A percentile compares a stretch with the other conserved stretches of the same genome.
Evolutionary conservation across 192 early-diverging fungal species (phyloP).

Genomic region (Haplosporangium gracile): DNA sequence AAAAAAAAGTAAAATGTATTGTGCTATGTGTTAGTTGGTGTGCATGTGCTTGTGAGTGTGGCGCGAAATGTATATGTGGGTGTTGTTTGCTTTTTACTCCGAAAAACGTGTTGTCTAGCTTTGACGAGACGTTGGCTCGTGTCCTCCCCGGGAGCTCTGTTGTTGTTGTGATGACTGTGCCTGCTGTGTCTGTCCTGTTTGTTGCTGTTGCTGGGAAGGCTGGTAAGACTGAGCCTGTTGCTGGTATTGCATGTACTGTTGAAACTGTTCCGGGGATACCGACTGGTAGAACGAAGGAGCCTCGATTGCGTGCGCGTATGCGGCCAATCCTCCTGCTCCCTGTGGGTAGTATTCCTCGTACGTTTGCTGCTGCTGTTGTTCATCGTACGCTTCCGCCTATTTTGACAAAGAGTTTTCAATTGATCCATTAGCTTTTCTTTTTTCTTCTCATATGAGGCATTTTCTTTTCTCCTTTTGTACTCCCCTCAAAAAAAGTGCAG

Average conservation of each 20-base stretch:
- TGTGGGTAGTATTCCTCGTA: constrained; percentile 43
- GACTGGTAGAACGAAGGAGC: constrained; percentile 30
- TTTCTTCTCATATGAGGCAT: neutral
- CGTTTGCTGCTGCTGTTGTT: constrained; percentile 16
- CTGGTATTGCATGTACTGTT: constrained; percentile 48
- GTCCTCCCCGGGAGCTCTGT: constrained; percentile 6
- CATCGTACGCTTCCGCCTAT: constrained; percentile 36
- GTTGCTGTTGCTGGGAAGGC: constrained; percentile 22
- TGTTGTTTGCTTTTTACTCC: neutral
- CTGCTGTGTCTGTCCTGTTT: constrained; percentile 28
- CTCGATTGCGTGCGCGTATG: constrained; percentile 45
- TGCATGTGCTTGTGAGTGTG: neutral
- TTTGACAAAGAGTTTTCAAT: neutral
- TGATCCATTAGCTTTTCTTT: neutral
- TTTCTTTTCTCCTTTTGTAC: neutral
- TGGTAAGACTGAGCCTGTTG: constrained; percentile 41
- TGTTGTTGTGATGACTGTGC: neutral
- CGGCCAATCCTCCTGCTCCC: constrained; percentile 31
- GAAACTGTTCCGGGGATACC: constrained; percentile 42
- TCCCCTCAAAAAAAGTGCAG: neutral
- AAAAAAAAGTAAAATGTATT: too few relatives aligned
- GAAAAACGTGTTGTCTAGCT: neutral
- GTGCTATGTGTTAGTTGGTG: neutral
- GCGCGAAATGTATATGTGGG: too few relatives aligned
- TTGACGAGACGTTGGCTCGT: constrained; percentile 23